Evolutionary conservation across 257 asterid genomes (phyloP).

Genomic region (Solanum corneliomulleri): DNA sequence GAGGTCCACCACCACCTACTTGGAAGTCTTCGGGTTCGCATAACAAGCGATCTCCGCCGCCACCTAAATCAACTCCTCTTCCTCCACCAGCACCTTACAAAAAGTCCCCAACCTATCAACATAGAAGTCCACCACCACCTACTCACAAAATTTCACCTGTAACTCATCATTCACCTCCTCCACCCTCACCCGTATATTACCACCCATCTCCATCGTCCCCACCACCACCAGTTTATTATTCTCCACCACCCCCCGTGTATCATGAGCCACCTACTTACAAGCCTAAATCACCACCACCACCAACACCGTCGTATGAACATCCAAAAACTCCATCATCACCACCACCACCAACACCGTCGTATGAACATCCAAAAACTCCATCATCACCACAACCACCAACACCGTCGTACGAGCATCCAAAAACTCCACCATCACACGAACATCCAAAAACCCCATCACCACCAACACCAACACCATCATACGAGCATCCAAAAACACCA

Average conservation of each 20-base stretch:
- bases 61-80: background rate
- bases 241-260: conserved; percentile 13
- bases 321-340: no score
- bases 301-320: no score
- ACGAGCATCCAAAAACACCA: background rate
- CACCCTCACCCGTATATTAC: conserved; percentile 3
- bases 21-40: background rate
- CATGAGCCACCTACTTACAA: background rate
- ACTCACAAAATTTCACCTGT: conserved; percentile 7
- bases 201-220: conserved; percentile 3
- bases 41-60: background rate
- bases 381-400: background rate
- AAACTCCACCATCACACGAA: background rate
- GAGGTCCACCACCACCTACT: background rate
- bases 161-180: conserved; percentile 4
- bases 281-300: conserved; percentile 9
- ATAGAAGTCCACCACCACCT: conserved; percentile 30
- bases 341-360: conserved; percentile 1
- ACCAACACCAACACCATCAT: conserved; percentile 10
- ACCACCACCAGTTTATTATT: background rate
- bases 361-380: background rate
- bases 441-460: conserved; percentile 4
- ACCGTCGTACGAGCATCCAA: background rate
- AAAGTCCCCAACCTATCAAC: background rate
- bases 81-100: conserved; percentile 9